A percentile compares a stretch with the other conserved stretches of the same genome.
phyloP scores from a whole-genome alignment of 2,329 filamentous ascomycete species.

The Phoma sp. region DNA sequence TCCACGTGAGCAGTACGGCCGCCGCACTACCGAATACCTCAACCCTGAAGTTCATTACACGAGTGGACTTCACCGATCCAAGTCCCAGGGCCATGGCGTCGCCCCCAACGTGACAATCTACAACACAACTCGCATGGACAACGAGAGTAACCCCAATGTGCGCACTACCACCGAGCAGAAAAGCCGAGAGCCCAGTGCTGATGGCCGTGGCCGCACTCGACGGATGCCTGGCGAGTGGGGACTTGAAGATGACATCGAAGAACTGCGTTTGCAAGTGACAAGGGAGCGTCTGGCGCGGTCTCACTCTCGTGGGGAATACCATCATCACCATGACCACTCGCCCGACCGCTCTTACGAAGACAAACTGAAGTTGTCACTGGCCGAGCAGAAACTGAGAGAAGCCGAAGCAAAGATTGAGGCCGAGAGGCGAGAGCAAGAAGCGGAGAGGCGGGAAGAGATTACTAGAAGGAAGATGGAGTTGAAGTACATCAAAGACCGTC shows the following conservation, averaged over 20 bases:
- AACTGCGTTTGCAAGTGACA: slow-evolving; percentile 35
- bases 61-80: slow-evolving; percentile 51
- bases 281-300: slow-evolving; percentile 29
- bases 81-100: slow-evolving; percentile 52
- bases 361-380: slow-evolving; percentile 42
- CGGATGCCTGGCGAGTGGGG: slow-evolving; percentile 44
- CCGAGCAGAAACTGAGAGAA: slow-evolving; percentile 46
- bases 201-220: slow-evolving; percentile 39
- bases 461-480: slow-evolving; percentile 43
- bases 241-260: slow-evolving; percentile 45
- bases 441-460: slow-evolving; percentile 48
- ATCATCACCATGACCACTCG: slow-evolving; percentile 30
- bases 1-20: slow-evolving; percentile 26
- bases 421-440: slow-evolving; percentile 42
- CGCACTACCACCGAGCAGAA: slow-evolving; percentile 38
- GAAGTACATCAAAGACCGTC: slow-evolving; percentile 45
- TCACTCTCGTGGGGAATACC: slow-evolving; percentile 32
- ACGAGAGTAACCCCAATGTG: slow-evolving; percentile 43
- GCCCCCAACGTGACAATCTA: slow-evolving; percentile 56
- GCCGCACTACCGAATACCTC: slow-evolving; percentile 40
- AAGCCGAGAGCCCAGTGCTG: slow-evolving; percentile 33
- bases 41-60: slow-evolving; percentile 37
- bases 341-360: slow-evolving; percentile 32
- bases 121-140: slow-evolving; percentile 52
- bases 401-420: slow-evolving; percentile 40